phyloP scores from a whole-genome alignment of 768 basidiomycete species.

The Macrocybe gigantea region DNA sequence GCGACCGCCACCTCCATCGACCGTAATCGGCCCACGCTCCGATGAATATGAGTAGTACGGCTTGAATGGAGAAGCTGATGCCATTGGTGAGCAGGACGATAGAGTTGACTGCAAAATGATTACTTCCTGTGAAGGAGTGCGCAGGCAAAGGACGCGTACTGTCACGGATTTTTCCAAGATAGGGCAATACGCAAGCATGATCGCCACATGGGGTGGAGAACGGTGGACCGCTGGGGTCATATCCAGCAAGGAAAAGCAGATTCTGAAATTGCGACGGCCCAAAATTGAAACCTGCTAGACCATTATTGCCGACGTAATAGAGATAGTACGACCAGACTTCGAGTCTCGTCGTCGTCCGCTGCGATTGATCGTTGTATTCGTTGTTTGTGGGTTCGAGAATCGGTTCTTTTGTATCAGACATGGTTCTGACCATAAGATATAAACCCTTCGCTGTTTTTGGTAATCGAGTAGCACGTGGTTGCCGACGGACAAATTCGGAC shows the following conservation, averaged over 20 bases:
- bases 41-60: constrained; percentile 54
- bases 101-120: constrained; percentile 52
- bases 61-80: constrained; percentile 74
- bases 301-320: constrained; percentile 64
- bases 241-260: constrained; percentile 65
- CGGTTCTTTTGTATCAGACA: neutral
- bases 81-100: constrained; percentile 78
- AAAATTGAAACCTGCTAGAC: constrained; percentile 65
- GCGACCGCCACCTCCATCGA: constrained; percentile 51
- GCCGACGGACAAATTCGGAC: constrained; percentile 33
- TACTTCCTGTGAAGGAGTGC: neutral
- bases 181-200: constrained; percentile 60
- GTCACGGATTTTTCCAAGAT: constrained; percentile 54
- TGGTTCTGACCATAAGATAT: neutral
- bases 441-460: neutral
- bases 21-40: constrained; percentile 84
- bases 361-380: neutral
- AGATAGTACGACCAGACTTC: constrained; percentile 60
- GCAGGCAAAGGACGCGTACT: constrained; percentile 30
- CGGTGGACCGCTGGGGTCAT: constrained; percentile 55
- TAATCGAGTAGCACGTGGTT: neutral
- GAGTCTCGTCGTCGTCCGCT: constrained; percentile 35
- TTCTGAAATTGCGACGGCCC: constrained; percentile 76
- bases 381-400: neutral
- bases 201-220: constrained; percentile 45